Evolutionary conservation across 257 asterid genomes (phyloP).

Genomic region (Solanum chmielewskii): DNA sequence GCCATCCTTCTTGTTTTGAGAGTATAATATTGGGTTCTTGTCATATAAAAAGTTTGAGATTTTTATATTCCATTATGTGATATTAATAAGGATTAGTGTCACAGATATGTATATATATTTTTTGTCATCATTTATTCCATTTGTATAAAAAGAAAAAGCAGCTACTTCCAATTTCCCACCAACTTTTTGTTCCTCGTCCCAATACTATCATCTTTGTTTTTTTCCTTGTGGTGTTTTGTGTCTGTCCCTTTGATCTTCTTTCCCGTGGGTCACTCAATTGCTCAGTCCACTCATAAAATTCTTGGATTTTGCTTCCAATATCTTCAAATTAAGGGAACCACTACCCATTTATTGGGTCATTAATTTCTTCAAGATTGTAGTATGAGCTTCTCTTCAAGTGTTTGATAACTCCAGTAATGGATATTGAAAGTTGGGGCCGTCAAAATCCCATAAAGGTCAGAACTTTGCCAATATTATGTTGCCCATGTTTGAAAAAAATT

Average conservation of each 20-base stretch:
- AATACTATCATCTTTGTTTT: slow-evolving; percentile 4
- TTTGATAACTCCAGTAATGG: slow-evolving; percentile 50
- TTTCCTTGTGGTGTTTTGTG: slow-evolving; percentile 19
- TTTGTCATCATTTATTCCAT: background rate
- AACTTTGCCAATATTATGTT: background rate
- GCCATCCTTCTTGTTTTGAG: background rate
- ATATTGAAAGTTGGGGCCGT: slow-evolving; percentile 60
- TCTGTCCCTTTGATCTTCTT: slow-evolving; percentile 4
- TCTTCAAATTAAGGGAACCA: background rate
- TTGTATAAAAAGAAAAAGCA: background rate
- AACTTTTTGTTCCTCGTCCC: slow-evolving; percentile 14
- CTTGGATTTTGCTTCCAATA: slow-evolving; percentile 8
- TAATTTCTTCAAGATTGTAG: background rate
- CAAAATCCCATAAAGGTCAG: slow-evolving; percentile 56
- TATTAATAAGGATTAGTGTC: background rate
- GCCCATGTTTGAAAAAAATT: background rate
- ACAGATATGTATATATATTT: background rate
- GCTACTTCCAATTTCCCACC: slow-evolving; percentile 25
- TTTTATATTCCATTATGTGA: background rate
- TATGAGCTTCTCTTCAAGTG: slow-evolving; percentile 34
- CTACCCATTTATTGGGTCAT: slow-evolving; percentile 6
- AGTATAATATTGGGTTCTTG: background rate
- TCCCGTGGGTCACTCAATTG: background rate
- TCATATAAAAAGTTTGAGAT: background rate
- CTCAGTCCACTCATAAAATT: background rate